Base-by-base conservation (phyloP, 2,329 filamentous ascomycete genomes). In the Whalleya microplaca region DNA sequence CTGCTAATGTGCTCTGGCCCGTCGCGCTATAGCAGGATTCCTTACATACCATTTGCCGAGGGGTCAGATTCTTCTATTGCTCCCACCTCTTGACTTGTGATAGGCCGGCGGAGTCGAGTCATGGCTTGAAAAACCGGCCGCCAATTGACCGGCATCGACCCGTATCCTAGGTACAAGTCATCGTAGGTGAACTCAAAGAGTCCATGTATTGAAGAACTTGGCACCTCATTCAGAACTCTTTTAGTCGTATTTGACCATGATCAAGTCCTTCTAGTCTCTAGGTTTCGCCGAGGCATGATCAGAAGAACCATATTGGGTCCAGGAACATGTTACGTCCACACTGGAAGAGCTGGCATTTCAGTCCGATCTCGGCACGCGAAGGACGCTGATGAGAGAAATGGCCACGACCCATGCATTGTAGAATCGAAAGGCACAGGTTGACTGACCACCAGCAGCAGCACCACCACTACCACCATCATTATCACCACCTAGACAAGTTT, bases 21-120 rank as follows among this genome's bases (percentile, higher is more conserved):
- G 53, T 55, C 44, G 51, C 45, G 21, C 45, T 45, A 53, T 41
- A 57, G 48, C 41, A 45, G 45, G 41, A 23, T 21, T 10, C n/a
- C 32, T 48, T 42, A 43, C 45, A 21, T 37, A 6, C 19, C 21
- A 48, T 59, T 59, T 51, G 44, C n/a, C 23, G 44, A 21, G 40
- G 21, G 45, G 18, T n/a, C 46, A 43, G 41, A 10, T 21, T 9
- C 9, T 27, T 27, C 23, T 27, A 27, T 27, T 37, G 5, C 32
- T 37, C 32, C 32, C 32, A 12, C 14, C 32, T 16, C 32, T 37
- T 12, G 32, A 37, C 32, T 37, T 12, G 8, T 37, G 14, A 37
- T 37, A 37, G 32, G 32, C 32, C 32, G 32, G 32, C 3, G 32
- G 32, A 3, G 32, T 37, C 14, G 32, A 3, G 32, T 7, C 32